Conservation (phyloP, 129 eudicot genomes). For the Pulicaria dysenterica region DNA sequence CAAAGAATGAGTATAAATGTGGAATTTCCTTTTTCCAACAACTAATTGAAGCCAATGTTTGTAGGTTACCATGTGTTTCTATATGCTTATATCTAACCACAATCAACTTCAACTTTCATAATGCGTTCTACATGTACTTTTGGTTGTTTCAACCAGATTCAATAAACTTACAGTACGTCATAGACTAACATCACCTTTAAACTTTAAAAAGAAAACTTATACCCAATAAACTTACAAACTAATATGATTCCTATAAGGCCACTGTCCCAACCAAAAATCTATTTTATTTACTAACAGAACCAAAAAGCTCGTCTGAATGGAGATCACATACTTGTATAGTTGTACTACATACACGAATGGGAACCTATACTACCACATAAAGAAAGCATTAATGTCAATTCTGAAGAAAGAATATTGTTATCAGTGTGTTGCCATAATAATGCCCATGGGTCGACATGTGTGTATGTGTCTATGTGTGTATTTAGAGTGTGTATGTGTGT, state of each 20-base stretch:
- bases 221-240: neutral
- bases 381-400: neutral
- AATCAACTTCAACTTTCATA: neutral
- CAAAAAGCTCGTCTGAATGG: neutral
- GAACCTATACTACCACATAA: neutral
- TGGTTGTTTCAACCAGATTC: neutral
- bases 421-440: neutral
- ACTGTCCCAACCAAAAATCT: neutral
- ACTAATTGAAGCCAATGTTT: neutral
- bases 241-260: neutral
- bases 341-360: neutral
- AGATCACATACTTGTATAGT: neutral
- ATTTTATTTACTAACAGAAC: neutral
- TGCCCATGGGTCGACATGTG: too few species aligned
- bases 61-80: conserved; percentile 5
- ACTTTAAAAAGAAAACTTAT: neutral
- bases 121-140: neutral
- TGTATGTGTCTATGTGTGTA: too few species aligned
- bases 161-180: neutral
- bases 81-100: neutral
- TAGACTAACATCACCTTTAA: neutral
- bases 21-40: neutral
- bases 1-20: neutral
- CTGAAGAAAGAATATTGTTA: neutral
- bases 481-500: too few species aligned